Conservation (phyloP, 768 basidiomycete species). For the Boletus rubroflammeus region DNA sequence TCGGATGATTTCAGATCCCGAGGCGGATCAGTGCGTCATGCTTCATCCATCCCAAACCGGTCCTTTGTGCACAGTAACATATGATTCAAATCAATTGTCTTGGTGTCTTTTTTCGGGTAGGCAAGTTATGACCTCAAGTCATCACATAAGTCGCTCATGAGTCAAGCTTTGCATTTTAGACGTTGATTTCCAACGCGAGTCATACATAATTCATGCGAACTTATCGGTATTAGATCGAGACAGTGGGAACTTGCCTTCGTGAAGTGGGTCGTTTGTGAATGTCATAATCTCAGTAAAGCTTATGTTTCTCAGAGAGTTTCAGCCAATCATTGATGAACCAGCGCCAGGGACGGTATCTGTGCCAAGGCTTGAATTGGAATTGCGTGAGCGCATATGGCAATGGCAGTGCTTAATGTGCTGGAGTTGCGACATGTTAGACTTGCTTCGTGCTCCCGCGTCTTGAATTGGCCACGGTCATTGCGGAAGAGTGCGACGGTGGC, state of each 20-base stretch:
- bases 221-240: background rate
- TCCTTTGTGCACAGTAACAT: background rate
- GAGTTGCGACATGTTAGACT: background rate
- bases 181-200: background rate
- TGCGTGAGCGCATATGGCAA: constrained; percentile 3
- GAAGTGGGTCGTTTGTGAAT: constrained; percentile 6
- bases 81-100: constrained; percentile 11
- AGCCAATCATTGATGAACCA: constrained; percentile 4
- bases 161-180: background rate
- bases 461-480: constrained; percentile 24
- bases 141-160: background rate
- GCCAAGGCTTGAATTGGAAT: constrained; percentile 3
- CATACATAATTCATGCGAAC: background rate
- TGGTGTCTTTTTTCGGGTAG: background rate
- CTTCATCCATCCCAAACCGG: background rate
- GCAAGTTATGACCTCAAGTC: background rate
- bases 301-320: constrained; percentile 3
- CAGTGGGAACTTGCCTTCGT: background rate
- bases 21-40: constrained; percentile 1
- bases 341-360: background rate
- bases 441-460: background rate
- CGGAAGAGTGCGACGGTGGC: constrained; percentile 9
- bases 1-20: constrained; percentile 8
- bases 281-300: background rate
- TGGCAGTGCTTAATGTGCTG: constrained; percentile 13